These are phyloP conservation scores for Blakeslea trispora DNA, from an alignment of 371 early-diverging fungal genomes.

Conservation along the genomic window DNA sequence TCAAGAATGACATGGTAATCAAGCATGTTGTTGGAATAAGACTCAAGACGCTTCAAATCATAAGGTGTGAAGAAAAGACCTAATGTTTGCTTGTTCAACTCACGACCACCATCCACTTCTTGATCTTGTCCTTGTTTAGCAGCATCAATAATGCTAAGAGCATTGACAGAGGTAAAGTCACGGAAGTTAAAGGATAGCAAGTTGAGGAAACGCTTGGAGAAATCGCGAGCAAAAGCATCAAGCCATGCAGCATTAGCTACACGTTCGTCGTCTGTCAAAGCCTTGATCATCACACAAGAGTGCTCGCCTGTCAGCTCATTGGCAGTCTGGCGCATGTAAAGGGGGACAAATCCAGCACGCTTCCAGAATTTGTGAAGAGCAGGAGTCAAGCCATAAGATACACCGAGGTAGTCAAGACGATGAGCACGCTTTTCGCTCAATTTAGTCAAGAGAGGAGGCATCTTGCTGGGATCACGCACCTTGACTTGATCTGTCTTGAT, in stretches of 20 bases:
- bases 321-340: slow-evolving; percentile 96
- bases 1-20: slow-evolving; percentile 98
- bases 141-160: slow-evolving; percentile 82
- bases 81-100: slow-evolving; percentile 57
- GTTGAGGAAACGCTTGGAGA: slow-evolving; percentile 84
- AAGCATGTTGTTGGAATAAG: slow-evolving; percentile 90
- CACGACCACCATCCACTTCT: slow-evolving; percentile 26
- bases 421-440: slow-evolving; percentile 79
- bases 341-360: slow-evolving; percentile 86
- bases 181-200: slow-evolving; percentile 88
- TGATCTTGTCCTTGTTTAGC: slow-evolving; percentile 49
- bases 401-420: slow-evolving; percentile 95
- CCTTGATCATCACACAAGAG: slow-evolving; percentile 94
- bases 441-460: slow-evolving; percentile 89
- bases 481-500: slow-evolving; percentile 77
- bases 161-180: slow-evolving; percentile 80
- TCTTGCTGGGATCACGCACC: slow-evolving; percentile 82
- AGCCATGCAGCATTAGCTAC: slow-evolving; percentile 69
- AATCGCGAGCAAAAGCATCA: slow-evolving; percentile 84
- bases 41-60: slow-evolving; percentile 94
- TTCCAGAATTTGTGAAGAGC: slow-evolving; percentile 97
- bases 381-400: slow-evolving; percentile 94
- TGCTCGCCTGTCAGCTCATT: slow-evolving; percentile 99
- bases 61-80: slow-evolving; percentile 73
- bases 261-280: slow-evolving; percentile 56